These are phyloP conservation scores for Ochetophila trinervis DNA, from an alignment of 306 rosid genomes.

Conservation along the genomic window DNA sequence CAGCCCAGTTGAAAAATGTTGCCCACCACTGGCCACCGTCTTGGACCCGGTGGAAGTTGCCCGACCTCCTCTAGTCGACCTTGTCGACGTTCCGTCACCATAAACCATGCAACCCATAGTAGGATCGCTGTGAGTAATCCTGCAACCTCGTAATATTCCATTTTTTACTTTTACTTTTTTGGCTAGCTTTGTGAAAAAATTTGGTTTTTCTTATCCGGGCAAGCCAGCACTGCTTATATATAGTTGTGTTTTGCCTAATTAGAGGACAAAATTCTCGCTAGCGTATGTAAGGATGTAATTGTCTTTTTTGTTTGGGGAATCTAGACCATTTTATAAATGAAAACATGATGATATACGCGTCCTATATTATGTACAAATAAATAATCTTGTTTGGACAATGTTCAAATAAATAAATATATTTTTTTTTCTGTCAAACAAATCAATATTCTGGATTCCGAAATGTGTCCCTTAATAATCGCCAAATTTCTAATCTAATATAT, in stretches of 20 bases:
- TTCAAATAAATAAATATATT: too few relatives aligned
- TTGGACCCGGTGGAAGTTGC: constrained; percentile 82
- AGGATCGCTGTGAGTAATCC: constrained; percentile 21
- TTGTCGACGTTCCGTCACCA: constrained; percentile 9
- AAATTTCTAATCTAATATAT: too few relatives aligned
- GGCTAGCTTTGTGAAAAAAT: not conserved
- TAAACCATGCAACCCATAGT: constrained; percentile 31
- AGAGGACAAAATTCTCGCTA: not conserved
- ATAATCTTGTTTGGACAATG: too few relatives aligned
- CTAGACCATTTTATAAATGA: not conserved
- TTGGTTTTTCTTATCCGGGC: not conserved
- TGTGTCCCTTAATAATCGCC: not conserved
- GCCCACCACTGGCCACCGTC: constrained; percentile 70
- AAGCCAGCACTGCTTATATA: not conserved
- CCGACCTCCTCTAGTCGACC: constrained; percentile 11
- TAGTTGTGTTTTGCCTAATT: not conserved
- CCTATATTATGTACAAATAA: not conserved
- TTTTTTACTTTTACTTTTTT: not conserved
- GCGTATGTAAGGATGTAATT: not conserved
- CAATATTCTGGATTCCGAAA: not conserved
- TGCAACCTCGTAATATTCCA: constrained; percentile 32
- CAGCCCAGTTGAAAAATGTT: constrained; percentile 59
- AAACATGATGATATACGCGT: not conserved
- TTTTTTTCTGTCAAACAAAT: too few relatives aligned
- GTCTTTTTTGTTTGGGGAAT: not conserved